Evolutionary conservation across 148 eudicot species (phyloP), one percentile per base, ranked within the genome.

Genomic region (Spergularia marina): DNA sequence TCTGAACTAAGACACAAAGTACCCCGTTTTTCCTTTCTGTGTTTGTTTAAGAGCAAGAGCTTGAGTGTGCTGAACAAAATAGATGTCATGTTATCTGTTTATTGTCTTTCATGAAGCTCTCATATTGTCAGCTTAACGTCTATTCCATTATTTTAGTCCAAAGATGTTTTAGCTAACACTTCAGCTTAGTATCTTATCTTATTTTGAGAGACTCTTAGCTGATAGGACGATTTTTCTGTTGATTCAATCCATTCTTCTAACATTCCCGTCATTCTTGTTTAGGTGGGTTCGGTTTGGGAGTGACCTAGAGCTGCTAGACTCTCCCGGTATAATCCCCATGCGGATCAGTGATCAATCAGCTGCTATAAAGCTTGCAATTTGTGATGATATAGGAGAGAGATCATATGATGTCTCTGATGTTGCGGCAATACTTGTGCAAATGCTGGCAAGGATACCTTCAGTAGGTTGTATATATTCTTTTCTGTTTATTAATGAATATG

Each of bases 331-430:
- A 54, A 86, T 95, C 77, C 99, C 99, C 55, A 95, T 95, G 99
- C 88, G 97, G 84, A 86, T 95, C 60, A 87, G 86, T 84, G 98
- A 95, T 84, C 98, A 95, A 76, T 69, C 98, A 16, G 94, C 97
- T 56, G 99, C 99, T 39, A 87, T 95, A 76, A 95, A 92, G 85
- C 99, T 95, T 82, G 99, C 99, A 36, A 92, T 95, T 68, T 95
- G 99, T 82, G 99, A 95, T 75, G 99, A 95, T 83, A 92, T 95
- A 78, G 99, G 99, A 60, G 99, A 95, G 88, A 90, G 97, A 83
- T 88, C 97, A 47, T 95, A 95, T 85, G 85, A 91, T 83, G 80
- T 84, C 56, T 67, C 89, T 34, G 97, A 95, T 75, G 91, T 95
- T 80, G 99, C 99, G 36, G 91, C 90, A 16, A 78, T 95, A 80